Evolutionary conservation across 805 yeast species (phyloP), one percentile per base, ranked within the genome.

Genomic region (Komagataella mondaviorum): DNA sequence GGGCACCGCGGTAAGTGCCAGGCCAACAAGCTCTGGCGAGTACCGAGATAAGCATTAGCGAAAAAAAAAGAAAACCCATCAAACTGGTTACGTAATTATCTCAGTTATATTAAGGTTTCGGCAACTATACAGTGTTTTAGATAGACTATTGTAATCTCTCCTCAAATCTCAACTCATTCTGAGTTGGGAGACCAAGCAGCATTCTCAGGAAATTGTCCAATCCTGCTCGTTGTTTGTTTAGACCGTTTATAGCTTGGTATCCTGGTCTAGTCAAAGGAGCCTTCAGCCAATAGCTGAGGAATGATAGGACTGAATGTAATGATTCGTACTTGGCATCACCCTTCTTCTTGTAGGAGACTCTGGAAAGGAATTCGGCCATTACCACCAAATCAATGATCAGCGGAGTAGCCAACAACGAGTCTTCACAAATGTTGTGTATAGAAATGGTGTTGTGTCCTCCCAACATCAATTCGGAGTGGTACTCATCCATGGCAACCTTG

Each of bases 401-500:
- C 49, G 98, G 97, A 23, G 96, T 86, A 17, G 98, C 98, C 65
- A 90, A 77, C 61, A 90, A 74, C 3, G 96, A 89, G 68, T 90
- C 98, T 71, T 90, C 98, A 70, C 98, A 90, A 46, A 91, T 96
- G 66, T 91, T 90, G 71, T 90, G 96, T 63, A 91, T 85, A 48
- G 95, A 82, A 58, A 90, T 85, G 65, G 93, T 85, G 73, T 90
- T 91, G 72, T 90, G 96, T 47, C 98, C 98, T 55, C 98, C 98
- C 60, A 90, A 77, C 97, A 90, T 91, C 64, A 90, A 81, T 70
- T 90, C 97, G 52, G 95, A 85, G 73, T 91, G 88, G 72, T 90
- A 90, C 72, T 91, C 97, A 69, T 90, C 98, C 97, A 90, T 91
- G 51, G 98, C 98, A 56, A 90, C 96, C 74, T 90, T 90, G 57